These are phyloP conservation scores for Mycena floridula DNA, from an alignment of 768 basidiomycete species.

Conservation along the genomic window DNA sequence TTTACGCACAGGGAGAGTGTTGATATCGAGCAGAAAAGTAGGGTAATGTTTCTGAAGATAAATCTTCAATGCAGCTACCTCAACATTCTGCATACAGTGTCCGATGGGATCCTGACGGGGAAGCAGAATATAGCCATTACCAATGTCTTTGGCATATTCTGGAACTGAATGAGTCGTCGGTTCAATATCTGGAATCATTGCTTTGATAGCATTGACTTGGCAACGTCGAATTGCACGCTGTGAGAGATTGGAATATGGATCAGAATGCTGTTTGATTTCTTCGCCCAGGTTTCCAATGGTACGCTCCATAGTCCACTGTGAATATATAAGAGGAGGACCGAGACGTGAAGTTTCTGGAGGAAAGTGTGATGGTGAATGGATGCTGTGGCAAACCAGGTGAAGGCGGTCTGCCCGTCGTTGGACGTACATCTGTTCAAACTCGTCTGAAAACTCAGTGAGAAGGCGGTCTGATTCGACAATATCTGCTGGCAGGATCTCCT, in stretches of 20 bases:
- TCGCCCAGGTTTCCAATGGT: conserved; percentile 6
- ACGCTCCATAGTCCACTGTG: conserved; percentile 11
- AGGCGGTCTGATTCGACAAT: background rate
- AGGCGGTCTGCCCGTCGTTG: conserved; percentile 5
- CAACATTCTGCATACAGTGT: too few species aligned
- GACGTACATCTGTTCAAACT: conserved; percentile 8
- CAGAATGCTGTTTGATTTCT: conserved; percentile 7
- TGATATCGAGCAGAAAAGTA: too few species aligned
- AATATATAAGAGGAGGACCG: conserved; percentile 1
- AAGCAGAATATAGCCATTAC: too few species aligned
- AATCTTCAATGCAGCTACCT: too few species aligned
- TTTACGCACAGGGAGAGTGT: too few species aligned
- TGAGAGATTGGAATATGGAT: conserved; percentile 8
- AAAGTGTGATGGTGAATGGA: conserved; percentile 6
- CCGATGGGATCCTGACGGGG: too few species aligned
- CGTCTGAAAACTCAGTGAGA: conserved; percentile 2
- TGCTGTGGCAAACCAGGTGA: conserved; percentile 6
- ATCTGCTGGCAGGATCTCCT: background rate
- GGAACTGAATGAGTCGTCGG: too few species aligned
- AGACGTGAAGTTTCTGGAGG: conserved; percentile 3
- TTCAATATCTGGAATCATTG: conserved; percentile 7
- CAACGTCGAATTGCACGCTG: conserved; percentile 6
- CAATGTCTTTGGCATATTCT: too few species aligned
- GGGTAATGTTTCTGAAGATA: too few species aligned
- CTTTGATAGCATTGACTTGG: conserved; percentile 9